Evolutionary conservation across 768 basidiomycete genomes (phyloP).

Genomic region (Tylopilus balloui): DNA sequence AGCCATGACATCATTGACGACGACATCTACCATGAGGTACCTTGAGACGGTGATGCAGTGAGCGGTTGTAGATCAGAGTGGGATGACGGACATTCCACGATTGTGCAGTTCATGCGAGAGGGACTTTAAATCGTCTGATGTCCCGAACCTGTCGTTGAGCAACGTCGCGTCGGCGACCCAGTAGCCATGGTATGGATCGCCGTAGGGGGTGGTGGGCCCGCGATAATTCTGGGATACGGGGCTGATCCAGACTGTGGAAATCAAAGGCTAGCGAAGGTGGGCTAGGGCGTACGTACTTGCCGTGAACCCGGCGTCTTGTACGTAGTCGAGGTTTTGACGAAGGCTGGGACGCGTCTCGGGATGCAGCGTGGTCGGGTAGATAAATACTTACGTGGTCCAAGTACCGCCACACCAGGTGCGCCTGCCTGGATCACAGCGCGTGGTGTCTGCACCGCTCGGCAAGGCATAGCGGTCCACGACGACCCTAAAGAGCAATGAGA

Average conservation of each 20-base stretch:
- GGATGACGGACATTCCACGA: slow-evolving; percentile 56
- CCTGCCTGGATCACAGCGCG: slow-evolving; percentile 6
- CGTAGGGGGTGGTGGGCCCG: slow-evolving; percentile 65
- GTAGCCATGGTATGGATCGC: slow-evolving; percentile 84
- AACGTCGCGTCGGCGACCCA: slow-evolving; percentile 68
- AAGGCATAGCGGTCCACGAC: slow-evolving; percentile 14
- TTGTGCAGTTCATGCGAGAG: slow-evolving; percentile 64
- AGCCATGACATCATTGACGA: slow-evolving; percentile 84
- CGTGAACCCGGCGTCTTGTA: slow-evolving; percentile 78
- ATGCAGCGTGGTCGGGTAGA: not conserved
- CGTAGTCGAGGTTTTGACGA: slow-evolving; percentile 76
- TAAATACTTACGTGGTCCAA: slow-evolving; percentile 9
- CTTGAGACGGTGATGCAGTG: slow-evolving; percentile 19
- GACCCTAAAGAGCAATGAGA: slow-evolving; percentile 4
- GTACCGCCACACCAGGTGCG: slow-evolving; percentile 19
- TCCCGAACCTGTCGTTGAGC: slow-evolving; percentile 70
- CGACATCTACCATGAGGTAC: slow-evolving; percentile 84
- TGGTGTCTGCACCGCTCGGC: slow-evolving; percentile 6
- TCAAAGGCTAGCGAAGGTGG: not conserved
- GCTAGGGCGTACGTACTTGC: slow-evolving; percentile 43
- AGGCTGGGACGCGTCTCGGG: slow-evolving; percentile 36
- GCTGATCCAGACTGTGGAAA: slow-evolving; percentile 70
- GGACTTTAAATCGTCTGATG: slow-evolving; percentile 63
- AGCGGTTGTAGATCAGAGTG: not conserved
- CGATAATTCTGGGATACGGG: slow-evolving; percentile 77